Percentiles rank a stretch among this genome's conserved stretches.
phyloP scores from a whole-genome alignment of 768 basidiomycete genomes.

The Cyathus striatus region DNA sequence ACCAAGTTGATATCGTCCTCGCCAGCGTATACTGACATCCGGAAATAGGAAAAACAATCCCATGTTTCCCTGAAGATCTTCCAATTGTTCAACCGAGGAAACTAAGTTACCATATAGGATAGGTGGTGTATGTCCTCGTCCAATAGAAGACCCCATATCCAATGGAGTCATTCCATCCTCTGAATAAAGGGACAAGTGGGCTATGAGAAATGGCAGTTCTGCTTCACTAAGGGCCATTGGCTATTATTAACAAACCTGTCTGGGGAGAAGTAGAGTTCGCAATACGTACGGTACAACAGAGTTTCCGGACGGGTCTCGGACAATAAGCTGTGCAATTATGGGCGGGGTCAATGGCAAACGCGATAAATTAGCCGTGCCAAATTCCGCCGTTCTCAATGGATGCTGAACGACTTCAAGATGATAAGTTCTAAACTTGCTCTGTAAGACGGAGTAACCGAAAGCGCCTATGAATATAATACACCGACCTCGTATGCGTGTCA shows the following conservation, averaged over 20 bases:
- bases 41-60: conserved; percentile 90
- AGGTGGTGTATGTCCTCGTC: conserved; percentile 43
- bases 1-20: conserved; percentile 71
- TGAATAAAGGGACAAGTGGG: conserved; percentile 72
- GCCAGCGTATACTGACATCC: conserved; percentile 80
- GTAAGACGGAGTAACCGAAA: conserved; percentile 2
- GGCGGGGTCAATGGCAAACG: conserved; percentile 83
- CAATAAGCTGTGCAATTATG: conserved; percentile 72
- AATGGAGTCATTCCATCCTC: conserved; percentile 60
- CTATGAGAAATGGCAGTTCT: conserved; percentile 85
- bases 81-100: conserved; percentile 72
- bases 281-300: conserved; percentile 71
- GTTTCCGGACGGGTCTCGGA: conserved; percentile 69
- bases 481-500: conserved; percentile 50
- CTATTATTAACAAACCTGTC: conserved; percentile 1
- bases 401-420: conserved; percentile 84
- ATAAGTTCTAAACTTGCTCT: conserved; percentile 45
- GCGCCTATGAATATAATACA: conserved; percentile 5
- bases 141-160: conserved; percentile 60
- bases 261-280: conserved; percentile 6
- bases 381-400: conserved; percentile 78
- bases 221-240: conserved; percentile 51
- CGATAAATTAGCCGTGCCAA: conserved; percentile 67
- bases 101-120: conserved; percentile 84
- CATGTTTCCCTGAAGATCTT: conserved; percentile 73